Evolutionary conservation across 352 stramenopile species (phyloP), one percentile per base, ranked within the genome.

Genomic region (Phytopythium kandeliae): DNA sequence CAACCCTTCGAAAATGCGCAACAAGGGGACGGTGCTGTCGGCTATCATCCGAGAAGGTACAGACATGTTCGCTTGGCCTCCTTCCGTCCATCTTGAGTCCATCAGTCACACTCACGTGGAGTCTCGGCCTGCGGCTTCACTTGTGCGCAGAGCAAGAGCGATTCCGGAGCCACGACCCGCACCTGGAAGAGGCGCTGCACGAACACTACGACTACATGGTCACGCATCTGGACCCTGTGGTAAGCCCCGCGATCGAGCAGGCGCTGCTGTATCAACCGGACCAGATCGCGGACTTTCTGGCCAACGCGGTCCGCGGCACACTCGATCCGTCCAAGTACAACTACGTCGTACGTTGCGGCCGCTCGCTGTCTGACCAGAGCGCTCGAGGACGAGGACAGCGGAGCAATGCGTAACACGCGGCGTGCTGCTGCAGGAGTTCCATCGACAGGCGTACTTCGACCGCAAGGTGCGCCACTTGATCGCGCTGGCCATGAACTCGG

Each of bases 311-410:
- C 21, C 67, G 71, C 34, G 77, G 73, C 16, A 86, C 75, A 44
- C 63, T 92, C 48, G 77, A 89, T 45, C 49, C 78, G 24, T 83
- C 76, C 46, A 87, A 85, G 41, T 89, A 85, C 66, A 85, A 82
- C 48, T 88, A 83, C 19, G 61, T 85, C 37, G 74, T 89, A 69
- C 33, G 63, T 69, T 19, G n/a, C 8, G 34, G 22, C n/a, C 41
- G 15, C 22, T 36, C 40, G 31, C 9, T 48, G 28, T 21, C n/a
- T n/a, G n/a, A n/a, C n/a, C n/a, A n/a, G n/a, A n/a, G n/a, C n/a
- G n/a, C n/a, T n/a, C n/a, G n/a, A n/a, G n/a, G n/a, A n/a, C n/a
- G n/a, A n/a, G n/a, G n/a, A n/a, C n/a, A n/a, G n/a, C n/a, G n/a
- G n/a, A n/a, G n/a, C n/a, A n/a, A n/a, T n/a, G n/a, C n/a, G n/a